These are phyloP conservation scores for Pseudoscleropodium purum DNA, from an alignment of 225 moss, liverwort and hornwort species.

Conservation along the genomic window DNA sequence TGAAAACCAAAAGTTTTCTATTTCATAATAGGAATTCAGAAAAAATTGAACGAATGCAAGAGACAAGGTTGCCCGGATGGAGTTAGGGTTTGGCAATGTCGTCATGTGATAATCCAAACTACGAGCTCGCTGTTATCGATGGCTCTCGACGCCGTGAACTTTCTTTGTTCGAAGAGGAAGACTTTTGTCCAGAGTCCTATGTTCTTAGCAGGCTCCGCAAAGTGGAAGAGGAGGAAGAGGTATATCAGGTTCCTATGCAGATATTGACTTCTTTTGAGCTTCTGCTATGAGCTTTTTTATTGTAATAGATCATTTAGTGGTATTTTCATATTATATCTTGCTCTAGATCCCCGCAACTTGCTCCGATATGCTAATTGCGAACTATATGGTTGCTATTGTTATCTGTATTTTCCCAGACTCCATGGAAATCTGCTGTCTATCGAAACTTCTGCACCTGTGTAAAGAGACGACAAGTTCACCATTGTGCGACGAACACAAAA, in stretches of 20 bases:
- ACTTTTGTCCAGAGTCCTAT: conserved; percentile 23
- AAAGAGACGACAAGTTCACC: neutral
- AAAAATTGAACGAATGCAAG: neutral
- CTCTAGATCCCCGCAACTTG: neutral
- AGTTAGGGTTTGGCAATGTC: conserved; percentile 26
- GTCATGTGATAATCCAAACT: neutral
- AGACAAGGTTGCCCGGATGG: neutral
- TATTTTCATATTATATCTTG: neutral
- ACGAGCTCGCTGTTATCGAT: neutral
- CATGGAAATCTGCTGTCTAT: conserved; percentile 9
- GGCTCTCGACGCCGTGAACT: conserved; percentile 12
- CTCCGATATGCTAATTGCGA: neutral
- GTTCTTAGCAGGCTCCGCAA: conserved; percentile 14
- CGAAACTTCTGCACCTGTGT: conserved; percentile 12
- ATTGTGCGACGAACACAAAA: conserved; percentile 16
- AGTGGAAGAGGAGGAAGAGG: conserved; percentile 40
- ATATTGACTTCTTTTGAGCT: neutral
- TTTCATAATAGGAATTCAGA: neutral
- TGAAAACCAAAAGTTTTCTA: neutral
- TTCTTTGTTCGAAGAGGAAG: conserved; percentile 27
- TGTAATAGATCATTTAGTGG: neutral
- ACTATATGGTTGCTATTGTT: neutral
- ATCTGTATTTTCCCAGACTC: neutral
- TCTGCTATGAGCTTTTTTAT: neutral
- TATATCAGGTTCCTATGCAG: neutral